Base-by-base conservation (phyloP, 306 rosid genomes). In the Clitoria ternatea region DNA sequence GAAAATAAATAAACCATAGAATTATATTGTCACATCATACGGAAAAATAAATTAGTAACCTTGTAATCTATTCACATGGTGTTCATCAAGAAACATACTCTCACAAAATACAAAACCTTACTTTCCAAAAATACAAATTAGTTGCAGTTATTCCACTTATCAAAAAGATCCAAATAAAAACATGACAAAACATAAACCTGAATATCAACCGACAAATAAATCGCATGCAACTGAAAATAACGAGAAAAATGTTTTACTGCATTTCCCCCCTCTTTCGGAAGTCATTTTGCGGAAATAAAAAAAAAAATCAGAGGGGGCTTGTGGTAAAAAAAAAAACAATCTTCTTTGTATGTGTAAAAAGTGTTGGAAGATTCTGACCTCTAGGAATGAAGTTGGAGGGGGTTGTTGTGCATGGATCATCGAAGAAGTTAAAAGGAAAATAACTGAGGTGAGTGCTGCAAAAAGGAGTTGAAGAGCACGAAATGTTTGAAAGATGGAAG, bases 341-440 rank as follows among this genome's bases (percentile, higher is more conserved):
- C n/a, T n/a, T n/a, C n/a, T n/a, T n/a, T n/a, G n/a, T 15, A 22
- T 53, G 13, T n/a, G 30, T 9, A 44, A 54, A 23, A 64, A 35
- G 65, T 14, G 39, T 11, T 17, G 14, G 23, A 5, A 24, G 32
- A n/a, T 52, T 47, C 23, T 73, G 3, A 83, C 81, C 77, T 75
- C 11, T 70, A 53, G n/a, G 30, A 54, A 40, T 14, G 53, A 70
- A 70, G 77, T 15, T 48, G 12, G 40, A 5, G 69, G 42, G 7
- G 42, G 26, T 35, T 50, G 22, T 22, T 5, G 29, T 72, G 83
- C 73, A 71, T 75, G 71, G 71, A 53, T 52, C 26, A 73, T 43
- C 29, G 1, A 67, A 61, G 11, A 33, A 3, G 43, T 1, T 14
- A 15, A 64, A 9, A 53, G 26, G 35, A 23, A 7, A 17, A 52